Conservation (phyloP, 139 green algal genomes). For the Chlorella sorokiniana region DNA sequence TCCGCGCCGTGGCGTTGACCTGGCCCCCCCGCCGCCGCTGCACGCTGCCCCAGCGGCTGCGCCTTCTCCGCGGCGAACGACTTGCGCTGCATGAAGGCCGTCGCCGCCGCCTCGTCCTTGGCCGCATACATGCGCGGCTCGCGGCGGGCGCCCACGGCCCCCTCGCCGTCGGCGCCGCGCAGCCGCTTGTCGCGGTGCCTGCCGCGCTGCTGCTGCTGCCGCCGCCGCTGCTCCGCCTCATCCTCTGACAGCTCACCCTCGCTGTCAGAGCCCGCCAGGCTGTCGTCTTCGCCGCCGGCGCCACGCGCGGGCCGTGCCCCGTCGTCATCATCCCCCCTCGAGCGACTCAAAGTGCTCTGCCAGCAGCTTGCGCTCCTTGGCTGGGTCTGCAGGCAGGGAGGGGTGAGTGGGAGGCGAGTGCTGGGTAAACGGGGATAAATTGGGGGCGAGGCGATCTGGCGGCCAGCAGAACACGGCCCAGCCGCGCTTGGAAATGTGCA, state of each 20-base stretch:
- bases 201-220: constrained; percentile 10
- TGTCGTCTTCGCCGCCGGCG: constrained; percentile 5
- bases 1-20: constrained; percentile 9
- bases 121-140: constrained; percentile 76
- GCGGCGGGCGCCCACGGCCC: background rate
- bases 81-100: constrained; percentile 65
- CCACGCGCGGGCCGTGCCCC: background rate
- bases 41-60: constrained; percentile 62
- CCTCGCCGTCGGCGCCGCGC: background rate
- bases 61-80: constrained; percentile 52
- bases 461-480: no score
- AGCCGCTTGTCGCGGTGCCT: constrained; percentile 29
- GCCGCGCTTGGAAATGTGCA: no score
- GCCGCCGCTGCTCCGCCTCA: background rate
- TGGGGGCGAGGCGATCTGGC: background rate
- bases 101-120: constrained; percentile 62
- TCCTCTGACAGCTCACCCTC: background rate
- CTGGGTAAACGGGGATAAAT: background rate
- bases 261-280: constrained; percentile 25
- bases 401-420: background rate
- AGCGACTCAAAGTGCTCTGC: constrained; percentile 70
- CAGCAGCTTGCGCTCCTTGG: constrained; percentile 56
- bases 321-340: constrained; percentile 23
- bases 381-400: background rate
- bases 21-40: constrained; percentile 14